These are phyloP conservation scores for Naganishia cerealis DNA, from an alignment of 1,284 basidiomycete genomes.

Conservation along the genomic window DNA sequence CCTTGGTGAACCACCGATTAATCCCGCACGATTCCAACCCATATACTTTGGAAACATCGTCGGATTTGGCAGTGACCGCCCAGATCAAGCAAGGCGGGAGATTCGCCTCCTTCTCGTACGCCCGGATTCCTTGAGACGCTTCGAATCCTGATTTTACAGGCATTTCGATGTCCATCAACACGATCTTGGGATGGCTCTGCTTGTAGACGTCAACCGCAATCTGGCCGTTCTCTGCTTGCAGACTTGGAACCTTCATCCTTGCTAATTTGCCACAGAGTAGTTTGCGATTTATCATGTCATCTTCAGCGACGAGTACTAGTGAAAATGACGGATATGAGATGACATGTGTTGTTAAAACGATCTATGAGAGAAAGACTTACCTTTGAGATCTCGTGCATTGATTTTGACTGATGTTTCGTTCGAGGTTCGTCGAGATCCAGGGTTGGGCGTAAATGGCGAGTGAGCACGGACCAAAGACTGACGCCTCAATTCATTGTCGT, in stretches of 20 bases:
- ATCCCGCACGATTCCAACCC: constrained; percentile 41
- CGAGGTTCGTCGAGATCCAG: constrained; percentile 3
- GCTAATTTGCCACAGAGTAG: constrained; percentile 39
- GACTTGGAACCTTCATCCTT: constrained; percentile 31
- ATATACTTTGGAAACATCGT: constrained; percentile 36
- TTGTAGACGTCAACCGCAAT: constrained; percentile 39
- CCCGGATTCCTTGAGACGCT: constrained; percentile 40
- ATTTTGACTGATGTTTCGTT: constrained; percentile 10
- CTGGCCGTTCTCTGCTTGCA: constrained; percentile 42
- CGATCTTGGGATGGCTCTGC: constrained; percentile 38
- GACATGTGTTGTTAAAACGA: background rate
- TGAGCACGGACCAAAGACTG: background rate
- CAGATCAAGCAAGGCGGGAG: constrained; percentile 35
- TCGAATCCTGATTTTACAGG: constrained; percentile 42
- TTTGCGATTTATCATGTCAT: constrained; percentile 41
- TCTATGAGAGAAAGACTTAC: background rate
- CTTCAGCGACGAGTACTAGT: constrained; percentile 42
- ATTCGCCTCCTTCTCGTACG: constrained; percentile 32
- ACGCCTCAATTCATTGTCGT: background rate
- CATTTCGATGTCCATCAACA: constrained; percentile 45
- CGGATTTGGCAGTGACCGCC: constrained; percentile 41
- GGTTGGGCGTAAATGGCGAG: background rate
- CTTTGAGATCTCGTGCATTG: constrained; percentile 17
- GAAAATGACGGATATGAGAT: background rate
- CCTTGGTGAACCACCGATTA: constrained; percentile 40